Base-by-base conservation (phyloP, 306 rosid species). In the Glycine soja region DNA sequence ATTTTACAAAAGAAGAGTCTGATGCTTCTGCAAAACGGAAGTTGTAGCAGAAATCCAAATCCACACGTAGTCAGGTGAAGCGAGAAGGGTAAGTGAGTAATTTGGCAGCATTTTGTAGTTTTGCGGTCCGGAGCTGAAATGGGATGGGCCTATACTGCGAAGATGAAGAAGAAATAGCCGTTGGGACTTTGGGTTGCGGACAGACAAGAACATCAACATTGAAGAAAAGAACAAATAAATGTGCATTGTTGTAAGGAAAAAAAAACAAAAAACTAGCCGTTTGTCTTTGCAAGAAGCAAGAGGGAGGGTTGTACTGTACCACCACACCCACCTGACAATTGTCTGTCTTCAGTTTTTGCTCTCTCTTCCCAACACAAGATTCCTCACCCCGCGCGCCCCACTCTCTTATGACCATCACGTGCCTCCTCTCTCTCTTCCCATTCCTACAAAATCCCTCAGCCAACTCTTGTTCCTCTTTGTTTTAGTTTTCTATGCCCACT, bases 221-320 rank as follows among this genome's bases (percentile, higher is more conserved):
- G 0, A 67, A 74, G 4, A 53, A 63, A 52, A 8, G 5, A 36
- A 57, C 11, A 30, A 76, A 58, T 80, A 68, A 61, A 70, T 34
- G 46, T 61, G 48, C 78, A 72, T 75, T 4, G 72, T 48, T 53
- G 61, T 19, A n/a, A 76, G 64, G 48, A 48, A 88, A 85, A 89
- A 89, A 85, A 89, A 89, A n/a, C n/a, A n/a, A 24, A 24, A 24
- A 24, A 24, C 84, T 92, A 94, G 97, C 97, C 94, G 98, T 94
- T 94, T 75, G 88, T 75, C 72, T 47, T 54, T 83, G 85, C 68
- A 78, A 79, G 72, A 56, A 69, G 50, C 46, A 78, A 52, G n/a
- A 32, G 24, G 3, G 38, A 36, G 40, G 52, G 64, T 84, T 56
- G 83, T 71, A 54, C 65, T 85, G 83, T 83, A 62, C 77, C 77